Conservation (phyloP, 371 early-diverging fungal species). For the Zancudomyces culisetae region DNA sequence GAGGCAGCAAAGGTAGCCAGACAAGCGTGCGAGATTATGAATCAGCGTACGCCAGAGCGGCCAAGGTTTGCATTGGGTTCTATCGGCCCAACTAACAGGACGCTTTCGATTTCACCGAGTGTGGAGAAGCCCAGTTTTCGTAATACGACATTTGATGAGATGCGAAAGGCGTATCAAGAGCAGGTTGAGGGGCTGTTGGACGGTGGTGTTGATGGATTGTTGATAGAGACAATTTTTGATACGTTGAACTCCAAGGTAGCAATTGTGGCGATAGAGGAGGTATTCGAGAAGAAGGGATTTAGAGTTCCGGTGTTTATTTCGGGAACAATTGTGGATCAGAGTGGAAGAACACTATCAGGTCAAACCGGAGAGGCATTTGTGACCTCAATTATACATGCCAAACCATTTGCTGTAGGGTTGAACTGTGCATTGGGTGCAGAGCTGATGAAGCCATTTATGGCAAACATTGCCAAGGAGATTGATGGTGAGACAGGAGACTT, state of each 20-base stretch:
- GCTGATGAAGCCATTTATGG: constrained; percentile 87
- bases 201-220: constrained; percentile 73
- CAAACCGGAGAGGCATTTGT: constrained; percentile 93
- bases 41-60: constrained; percentile 37
- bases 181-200: constrained; percentile 78
- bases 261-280: constrained; percentile 66
- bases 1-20: constrained; percentile 72
- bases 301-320: constrained; percentile 71
- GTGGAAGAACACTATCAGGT: constrained; percentile 84
- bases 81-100: constrained; percentile 87
- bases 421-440: constrained; percentile 89
- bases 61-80: constrained; percentile 74
- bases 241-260: constrained; percentile 89
- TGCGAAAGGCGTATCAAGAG: constrained; percentile 69
- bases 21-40: constrained; percentile 55
- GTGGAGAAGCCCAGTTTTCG: constrained; percentile 86
- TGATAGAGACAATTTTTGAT: constrained; percentile 91
- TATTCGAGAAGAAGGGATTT: constrained; percentile 59
- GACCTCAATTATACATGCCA: constrained; percentile 49
- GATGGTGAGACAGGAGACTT: too few species aligned
- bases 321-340: constrained; percentile 91
- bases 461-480: constrained; percentile 64
- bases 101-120: constrained; percentile 86
- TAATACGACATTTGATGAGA: constrained; percentile 83
- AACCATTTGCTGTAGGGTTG: constrained; percentile 78